Evolutionary conservation across 169 alveolate species (phyloP).

Genomic region (Ichthyophthirius multifiliis): DNA sequence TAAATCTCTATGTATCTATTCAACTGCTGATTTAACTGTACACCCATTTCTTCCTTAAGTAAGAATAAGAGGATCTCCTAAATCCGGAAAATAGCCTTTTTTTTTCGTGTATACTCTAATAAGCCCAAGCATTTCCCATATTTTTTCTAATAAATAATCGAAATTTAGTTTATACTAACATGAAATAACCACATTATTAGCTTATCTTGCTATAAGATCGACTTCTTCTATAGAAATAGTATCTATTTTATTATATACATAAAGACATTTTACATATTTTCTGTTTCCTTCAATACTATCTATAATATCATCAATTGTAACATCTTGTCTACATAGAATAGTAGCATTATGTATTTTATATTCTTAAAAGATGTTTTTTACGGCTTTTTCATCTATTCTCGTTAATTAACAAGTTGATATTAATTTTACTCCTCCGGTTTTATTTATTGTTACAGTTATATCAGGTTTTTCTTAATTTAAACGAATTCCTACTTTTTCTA

Average conservation of each 20-base stretch:
- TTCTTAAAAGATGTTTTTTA: constrained; percentile 79
- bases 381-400: constrained; percentile 81
- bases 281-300: constrained; percentile 92
- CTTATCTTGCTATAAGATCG: constrained; percentile 77
- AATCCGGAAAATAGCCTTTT: constrained; percentile 88
- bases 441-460: constrained; percentile 75
- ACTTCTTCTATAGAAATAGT: constrained; percentile 87
- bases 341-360: constrained; percentile 87
- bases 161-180: constrained; percentile 77
- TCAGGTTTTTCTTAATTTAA: constrained; percentile 83
- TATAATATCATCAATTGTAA: constrained; percentile 87
- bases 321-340: constrained; percentile 84
- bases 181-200: constrained; percentile 80
- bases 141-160: constrained; percentile 78
- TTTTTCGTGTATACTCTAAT: constrained; percentile 90
- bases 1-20: constrained; percentile 82
- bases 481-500: constrained; percentile 88
- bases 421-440: constrained; percentile 81
- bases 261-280: constrained; percentile 90
- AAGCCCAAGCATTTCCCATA: constrained; percentile 87
- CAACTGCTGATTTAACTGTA: constrained; percentile 75
- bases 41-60: constrained; percentile 86
- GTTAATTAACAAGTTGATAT: constrained; percentile 82
- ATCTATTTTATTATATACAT: constrained; percentile 93
- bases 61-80: constrained; percentile 84